Evolutionary conservation across 768 basidiomycete species (phyloP).

Genomic region (Tubosaeta sp.): DNA sequence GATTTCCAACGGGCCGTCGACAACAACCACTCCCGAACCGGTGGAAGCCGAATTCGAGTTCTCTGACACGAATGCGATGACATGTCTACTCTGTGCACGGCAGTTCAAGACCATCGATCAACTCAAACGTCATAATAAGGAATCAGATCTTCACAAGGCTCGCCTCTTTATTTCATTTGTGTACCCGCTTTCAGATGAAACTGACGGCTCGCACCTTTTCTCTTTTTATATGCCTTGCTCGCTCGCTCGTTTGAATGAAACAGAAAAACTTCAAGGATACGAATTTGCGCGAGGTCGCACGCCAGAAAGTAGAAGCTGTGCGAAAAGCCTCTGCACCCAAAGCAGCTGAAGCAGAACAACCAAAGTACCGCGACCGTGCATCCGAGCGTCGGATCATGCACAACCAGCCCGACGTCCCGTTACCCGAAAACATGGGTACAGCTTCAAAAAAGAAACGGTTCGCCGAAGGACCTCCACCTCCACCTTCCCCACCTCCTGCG

Average conservation of each 20-base stretch:
- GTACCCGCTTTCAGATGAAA: conserved; percentile 18
- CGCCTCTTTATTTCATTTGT: conserved; percentile 36
- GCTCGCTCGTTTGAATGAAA: conserved; percentile 8
- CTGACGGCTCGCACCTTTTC: conserved; percentile 30
- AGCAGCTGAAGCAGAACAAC: conserved; percentile 41
- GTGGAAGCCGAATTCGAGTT: conserved; percentile 74
- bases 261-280: conserved; percentile 86
- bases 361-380: conserved; percentile 94
- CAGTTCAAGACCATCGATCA: conserved; percentile 89
- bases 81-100: conserved; percentile 87
- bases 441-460: conserved; percentile 39
- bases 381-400: conserved; percentile 86
- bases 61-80: conserved; percentile 66
- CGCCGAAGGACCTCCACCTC: conserved; percentile 55
- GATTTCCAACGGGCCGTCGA: conserved; percentile 20
- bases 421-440: conserved; percentile 44
- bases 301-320: conserved; percentile 53
- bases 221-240: conserved; percentile 5
- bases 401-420: conserved; percentile 85
- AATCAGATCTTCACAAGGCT: conserved; percentile 95
- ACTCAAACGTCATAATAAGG: conserved; percentile 84
- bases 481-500: conserved; percentile 58
- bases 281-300: conserved; percentile 67
- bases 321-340: conserved; percentile 33
- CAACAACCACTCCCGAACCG: conserved; percentile 35